Percentiles rank a stretch among this genome's conserved stretches.
phyloP scores from a whole-genome alignment of 1,284 basidiomycete species.

The Erythrobasidium hasegawianum region DNA sequence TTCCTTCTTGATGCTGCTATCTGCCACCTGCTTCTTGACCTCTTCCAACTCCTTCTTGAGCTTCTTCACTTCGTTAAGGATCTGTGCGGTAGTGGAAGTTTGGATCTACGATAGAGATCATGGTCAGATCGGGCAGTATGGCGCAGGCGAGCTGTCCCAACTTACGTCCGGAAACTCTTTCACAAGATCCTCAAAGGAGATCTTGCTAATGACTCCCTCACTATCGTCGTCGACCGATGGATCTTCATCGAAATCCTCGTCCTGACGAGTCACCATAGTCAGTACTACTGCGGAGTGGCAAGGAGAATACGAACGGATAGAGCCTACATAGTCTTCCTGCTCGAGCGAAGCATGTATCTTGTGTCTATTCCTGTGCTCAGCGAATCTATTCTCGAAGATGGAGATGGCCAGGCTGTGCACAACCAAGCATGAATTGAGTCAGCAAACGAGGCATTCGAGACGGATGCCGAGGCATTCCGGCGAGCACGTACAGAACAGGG shows the following conservation, averaged over 20 bases:
- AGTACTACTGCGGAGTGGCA: background rate
- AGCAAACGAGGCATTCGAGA: too few relatives aligned
- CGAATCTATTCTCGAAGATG: constrained; percentile 63
- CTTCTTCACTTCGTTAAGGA: constrained; percentile 34
- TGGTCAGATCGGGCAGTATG: background rate
- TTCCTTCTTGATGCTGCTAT: constrained; percentile 32
- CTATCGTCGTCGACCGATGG: constrained; percentile 64
- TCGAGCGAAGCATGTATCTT: constrained; percentile 22
- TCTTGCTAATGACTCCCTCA: constrained; percentile 63
- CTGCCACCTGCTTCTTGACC: constrained; percentile 29
- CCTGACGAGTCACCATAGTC: constrained; percentile 31
- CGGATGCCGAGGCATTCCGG: background rate
- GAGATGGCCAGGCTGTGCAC: constrained; percentile 58
- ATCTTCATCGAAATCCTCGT: constrained; percentile 61
- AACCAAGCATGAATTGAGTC: background rate
- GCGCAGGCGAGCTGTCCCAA: background rate
- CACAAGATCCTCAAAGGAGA: constrained; percentile 69
- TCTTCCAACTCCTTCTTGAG: constrained; percentile 32
- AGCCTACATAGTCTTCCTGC: constrained; percentile 40
- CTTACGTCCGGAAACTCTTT: constrained; percentile 65
- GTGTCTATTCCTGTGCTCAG: constrained; percentile 11
- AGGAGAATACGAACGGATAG: too few relatives aligned
- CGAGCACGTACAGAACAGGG: constrained; percentile 58
- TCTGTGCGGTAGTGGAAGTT: constrained; percentile 21
- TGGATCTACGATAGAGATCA: constrained; percentile 7